Evolutionary conservation across 495 filamentous ascomycete species (phyloP).

Genomic region (Penicillium nucicola): DNA sequence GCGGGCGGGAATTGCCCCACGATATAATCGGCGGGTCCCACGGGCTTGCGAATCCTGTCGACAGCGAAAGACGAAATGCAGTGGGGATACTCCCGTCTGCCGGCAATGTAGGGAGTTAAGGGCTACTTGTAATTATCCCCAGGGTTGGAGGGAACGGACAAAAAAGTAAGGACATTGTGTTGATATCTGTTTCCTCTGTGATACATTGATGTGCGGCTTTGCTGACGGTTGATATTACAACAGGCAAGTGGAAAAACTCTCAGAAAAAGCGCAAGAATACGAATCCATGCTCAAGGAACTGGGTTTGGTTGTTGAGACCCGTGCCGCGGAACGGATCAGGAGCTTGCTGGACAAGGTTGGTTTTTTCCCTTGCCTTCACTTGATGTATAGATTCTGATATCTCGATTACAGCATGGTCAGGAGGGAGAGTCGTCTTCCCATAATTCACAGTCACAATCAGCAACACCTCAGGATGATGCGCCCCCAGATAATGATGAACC

Average conservation of each 20-base stretch:
- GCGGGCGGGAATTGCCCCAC: constrained; percentile 25
- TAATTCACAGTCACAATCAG: constrained; percentile 31
- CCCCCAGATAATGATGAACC: constrained; percentile 10
- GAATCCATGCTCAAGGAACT: constrained; percentile 46
- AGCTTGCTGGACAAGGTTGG: constrained; percentile 41
- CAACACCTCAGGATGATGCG: constrained; percentile 32
- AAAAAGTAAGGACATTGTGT: constrained; percentile 42
- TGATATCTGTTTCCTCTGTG: neutral
- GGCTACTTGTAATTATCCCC: constrained; percentile 49
- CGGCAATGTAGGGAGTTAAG: constrained; percentile 54
- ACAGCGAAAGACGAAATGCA: constrained; percentile 64
- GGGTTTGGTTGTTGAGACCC: constrained; percentile 26
- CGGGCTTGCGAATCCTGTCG: constrained; percentile 71
- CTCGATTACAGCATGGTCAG: constrained; percentile 11
- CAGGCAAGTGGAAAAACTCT: constrained; percentile 41
- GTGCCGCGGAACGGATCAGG: constrained; percentile 36
- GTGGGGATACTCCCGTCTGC: constrained; percentile 55
- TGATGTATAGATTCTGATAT: neutral
- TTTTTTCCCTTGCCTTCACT: neutral
- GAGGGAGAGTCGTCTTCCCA: constrained; percentile 25
- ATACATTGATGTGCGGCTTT: neutral
- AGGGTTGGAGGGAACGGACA: constrained; percentile 56
- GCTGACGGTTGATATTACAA: constrained; percentile 2
- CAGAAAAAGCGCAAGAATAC: constrained; percentile 48
- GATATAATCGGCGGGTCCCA: constrained; percentile 43